Conservation (phyloP, 164 flowering plant species). For the Macadamia tetraphylla region DNA sequence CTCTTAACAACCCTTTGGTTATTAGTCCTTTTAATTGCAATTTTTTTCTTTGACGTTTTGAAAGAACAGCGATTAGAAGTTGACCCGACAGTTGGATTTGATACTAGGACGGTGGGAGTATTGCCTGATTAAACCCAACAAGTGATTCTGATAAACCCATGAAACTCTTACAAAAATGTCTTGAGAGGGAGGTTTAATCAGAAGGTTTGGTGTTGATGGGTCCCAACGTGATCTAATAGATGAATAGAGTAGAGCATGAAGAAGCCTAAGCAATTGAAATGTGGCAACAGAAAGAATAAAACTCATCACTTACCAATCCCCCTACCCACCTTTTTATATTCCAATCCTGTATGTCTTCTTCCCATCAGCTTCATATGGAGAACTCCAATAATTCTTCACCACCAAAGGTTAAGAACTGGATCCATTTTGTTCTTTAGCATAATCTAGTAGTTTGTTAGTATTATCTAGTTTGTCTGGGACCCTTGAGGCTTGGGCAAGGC, state of each 20-base stretch:
- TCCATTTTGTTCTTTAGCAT: not conserved
- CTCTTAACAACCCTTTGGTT: slow-evolving; percentile 6
- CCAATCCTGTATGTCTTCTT: not conserved
- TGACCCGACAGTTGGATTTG: not conserved
- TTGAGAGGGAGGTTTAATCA: slow-evolving; percentile 48
- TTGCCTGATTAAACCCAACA: not conserved
- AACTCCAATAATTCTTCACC: slow-evolving; percentile 16
- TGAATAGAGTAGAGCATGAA: slow-evolving; percentile 12
- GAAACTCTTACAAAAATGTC: too few species aligned
- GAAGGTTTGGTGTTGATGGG: slow-evolving; percentile 41
- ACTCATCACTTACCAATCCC: slow-evolving; percentile 23
- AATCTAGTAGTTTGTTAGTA: too few species aligned
- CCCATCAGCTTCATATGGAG: slow-evolving; percentile 2
- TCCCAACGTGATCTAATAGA: not conserved
- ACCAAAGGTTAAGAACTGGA: slow-evolving; percentile 19
- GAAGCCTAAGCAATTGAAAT: slow-evolving; percentile 23
- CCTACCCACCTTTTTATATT: slow-evolving; percentile 10
- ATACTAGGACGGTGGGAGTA: not conserved
- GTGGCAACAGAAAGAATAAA: slow-evolving; percentile 25
- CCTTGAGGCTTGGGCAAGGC: too few species aligned
- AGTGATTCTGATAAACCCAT: not conserved
- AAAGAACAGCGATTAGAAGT: not conserved
- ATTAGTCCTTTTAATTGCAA: not conserved
- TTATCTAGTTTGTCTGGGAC: too few species aligned
- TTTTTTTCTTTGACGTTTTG: not conserved